Evolutionary conservation across 805 yeast species (phyloP).

Genomic region (Nakazawaea populi): DNA sequence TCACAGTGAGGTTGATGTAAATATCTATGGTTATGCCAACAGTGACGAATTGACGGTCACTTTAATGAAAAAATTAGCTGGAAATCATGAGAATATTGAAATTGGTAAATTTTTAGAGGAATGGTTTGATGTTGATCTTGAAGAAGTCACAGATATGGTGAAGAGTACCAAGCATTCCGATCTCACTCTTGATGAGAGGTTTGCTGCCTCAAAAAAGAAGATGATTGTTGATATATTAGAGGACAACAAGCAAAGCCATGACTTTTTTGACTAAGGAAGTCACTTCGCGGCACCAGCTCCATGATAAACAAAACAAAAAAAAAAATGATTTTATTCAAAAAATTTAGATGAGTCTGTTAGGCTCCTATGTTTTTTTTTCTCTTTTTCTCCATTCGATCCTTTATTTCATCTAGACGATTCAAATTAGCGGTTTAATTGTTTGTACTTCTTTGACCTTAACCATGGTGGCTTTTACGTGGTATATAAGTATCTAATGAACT

Average conservation of each 20-base stretch:
- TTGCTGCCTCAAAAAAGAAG: conserved; percentile 8
- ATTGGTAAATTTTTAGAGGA: conserved; percentile 69
- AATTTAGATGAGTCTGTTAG: no score
- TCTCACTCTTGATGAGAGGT: neutral
- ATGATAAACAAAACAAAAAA: no score
- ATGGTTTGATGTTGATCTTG: conserved; percentile 42
- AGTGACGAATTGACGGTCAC: conserved; percentile 35
- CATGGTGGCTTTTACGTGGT: no score
- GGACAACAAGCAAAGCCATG: conserved; percentile 12
- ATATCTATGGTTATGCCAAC: conserved; percentile 77
- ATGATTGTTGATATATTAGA: conserved; percentile 15
- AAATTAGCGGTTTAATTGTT: no score
- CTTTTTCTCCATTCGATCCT: no score
- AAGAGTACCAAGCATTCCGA: conserved; percentile 29
- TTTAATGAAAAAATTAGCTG: conserved; percentile 47
- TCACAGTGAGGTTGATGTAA: conserved; percentile 93
- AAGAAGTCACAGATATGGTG: conserved; percentile 41
- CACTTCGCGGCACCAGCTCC: no score
- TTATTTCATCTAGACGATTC: no score
- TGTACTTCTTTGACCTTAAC: no score
- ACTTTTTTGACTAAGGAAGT: neutral
- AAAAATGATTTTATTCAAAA: no score
- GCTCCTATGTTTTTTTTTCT: no score
- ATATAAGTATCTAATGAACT: no score
- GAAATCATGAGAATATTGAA: conserved; percentile 84